Evolutionary conservation across 2,329 filamentous ascomycete genomes (phyloP).

Genomic region (Curvularia sp.): DNA sequence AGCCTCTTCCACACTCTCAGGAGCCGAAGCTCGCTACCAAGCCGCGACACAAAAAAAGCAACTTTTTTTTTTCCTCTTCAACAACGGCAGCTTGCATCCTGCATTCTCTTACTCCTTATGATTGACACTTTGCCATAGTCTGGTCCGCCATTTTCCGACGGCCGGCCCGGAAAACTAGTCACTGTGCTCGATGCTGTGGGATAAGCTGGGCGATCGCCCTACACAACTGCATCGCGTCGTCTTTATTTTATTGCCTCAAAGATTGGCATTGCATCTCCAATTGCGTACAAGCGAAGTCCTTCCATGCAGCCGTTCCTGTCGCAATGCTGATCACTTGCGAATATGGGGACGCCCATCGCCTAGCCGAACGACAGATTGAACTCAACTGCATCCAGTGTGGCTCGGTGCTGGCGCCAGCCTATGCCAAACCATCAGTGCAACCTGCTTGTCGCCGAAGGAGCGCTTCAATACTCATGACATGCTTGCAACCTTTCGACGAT

Average conservation of each 20-base stretch:
- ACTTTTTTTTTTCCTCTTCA: not conserved
- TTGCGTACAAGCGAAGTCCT: not conserved
- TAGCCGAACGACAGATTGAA: constrained; percentile 3
- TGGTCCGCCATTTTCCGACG: constrained; percentile 7
- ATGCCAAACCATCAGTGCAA: not conserved
- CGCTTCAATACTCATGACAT: not conserved
- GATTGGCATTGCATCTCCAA: not conserved
- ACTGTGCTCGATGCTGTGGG: not conserved
- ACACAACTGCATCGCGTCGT: not conserved
- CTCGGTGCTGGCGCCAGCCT: not conserved
- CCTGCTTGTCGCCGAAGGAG: constrained; percentile 1
- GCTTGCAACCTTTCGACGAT: constrained; percentile 5
- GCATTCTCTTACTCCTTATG: not conserved
- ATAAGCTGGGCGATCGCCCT: not conserved
- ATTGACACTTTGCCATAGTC: constrained; percentile 2
- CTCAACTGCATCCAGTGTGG: not conserved
- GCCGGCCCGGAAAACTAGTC: constrained; percentile 7
- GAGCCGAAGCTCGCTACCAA: constrained; percentile 10
- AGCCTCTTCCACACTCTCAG: constrained; percentile 22
- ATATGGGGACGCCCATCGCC: not conserved
- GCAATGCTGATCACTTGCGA: constrained; percentile 9
- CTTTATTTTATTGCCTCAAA: not conserved
- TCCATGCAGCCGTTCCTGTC: constrained; percentile 2
- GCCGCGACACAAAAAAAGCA: constrained; percentile 13
- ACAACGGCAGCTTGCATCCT: constrained; percentile 8